These are phyloP conservation scores for Colletotrichum ledebouriae DNA, from an alignment of 2,329 filamentous ascomycete species.

Conservation along the genomic window DNA sequence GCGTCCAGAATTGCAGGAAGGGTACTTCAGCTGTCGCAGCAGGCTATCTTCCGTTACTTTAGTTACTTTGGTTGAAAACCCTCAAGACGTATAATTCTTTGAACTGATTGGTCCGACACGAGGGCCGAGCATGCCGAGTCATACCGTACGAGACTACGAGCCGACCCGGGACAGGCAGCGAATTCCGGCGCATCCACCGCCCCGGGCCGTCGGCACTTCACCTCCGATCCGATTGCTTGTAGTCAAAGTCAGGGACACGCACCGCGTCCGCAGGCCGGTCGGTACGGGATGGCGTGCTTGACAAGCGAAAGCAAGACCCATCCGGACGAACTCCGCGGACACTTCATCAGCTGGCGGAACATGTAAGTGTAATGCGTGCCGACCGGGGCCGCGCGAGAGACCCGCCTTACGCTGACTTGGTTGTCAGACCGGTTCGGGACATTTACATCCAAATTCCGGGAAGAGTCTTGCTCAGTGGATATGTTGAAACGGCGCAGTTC, in stretches of 20 bases:
- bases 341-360: background rate
- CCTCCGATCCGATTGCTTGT: slow-evolving; percentile 19
- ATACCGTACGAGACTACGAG: background rate
- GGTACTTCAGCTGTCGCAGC: too few species aligned
- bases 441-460: too few species aligned
- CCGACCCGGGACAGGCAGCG: background rate
- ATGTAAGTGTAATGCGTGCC: background rate
- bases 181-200: background rate
- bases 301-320: background rate
- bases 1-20: too few species aligned
- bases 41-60: too few species aligned
- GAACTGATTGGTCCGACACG: background rate
- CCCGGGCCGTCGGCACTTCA: background rate
- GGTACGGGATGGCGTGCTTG: slow-evolving; percentile 20
- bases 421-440: too few species aligned
- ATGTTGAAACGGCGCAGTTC: slow-evolving; percentile 1
- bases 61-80: too few species aligned
- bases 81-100: too few species aligned
- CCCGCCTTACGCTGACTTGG: background rate
- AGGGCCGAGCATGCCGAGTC: slow-evolving; percentile 3
- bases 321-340: background rate
- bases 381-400: background rate
- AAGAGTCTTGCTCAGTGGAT: background rate
- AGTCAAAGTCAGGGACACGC: background rate
- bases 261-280: slow-evolving; percentile 3